Percentiles rank a stretch among this genome's conserved stretches.
phyloP scores from a whole-genome alignment of 257 asterid species.

The Ehretia macrophylla region DNA sequence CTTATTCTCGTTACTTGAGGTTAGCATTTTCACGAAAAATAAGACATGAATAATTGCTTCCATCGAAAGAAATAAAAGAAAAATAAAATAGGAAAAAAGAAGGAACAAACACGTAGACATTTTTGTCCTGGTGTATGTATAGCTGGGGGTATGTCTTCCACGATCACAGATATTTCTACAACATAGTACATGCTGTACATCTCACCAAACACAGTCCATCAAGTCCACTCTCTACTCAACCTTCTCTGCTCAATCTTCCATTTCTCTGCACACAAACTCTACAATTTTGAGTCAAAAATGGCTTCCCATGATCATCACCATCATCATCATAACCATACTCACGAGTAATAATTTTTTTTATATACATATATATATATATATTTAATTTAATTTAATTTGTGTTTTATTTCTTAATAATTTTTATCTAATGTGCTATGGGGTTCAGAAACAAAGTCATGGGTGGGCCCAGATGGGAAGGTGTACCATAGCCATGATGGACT shows the following conservation, averaged over 20 bases:
- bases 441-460: slow-evolving; percentile 41
- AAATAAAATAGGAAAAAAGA: no score
- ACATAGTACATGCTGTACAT: not conserved
- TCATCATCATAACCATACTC: slow-evolving; percentile 18
- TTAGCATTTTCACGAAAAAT: no score
- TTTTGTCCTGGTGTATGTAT: no score
- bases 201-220: no score
- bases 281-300: slow-evolving; percentile 24
- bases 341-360: slow-evolving; percentile 27
- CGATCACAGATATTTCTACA: not conserved
- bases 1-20: no score
- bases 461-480: slow-evolving; percentile 73
- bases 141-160: not conserved
- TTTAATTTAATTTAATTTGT: not conserved
- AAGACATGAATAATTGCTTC: no score
- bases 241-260: not conserved
- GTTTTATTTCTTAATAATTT: not conserved
- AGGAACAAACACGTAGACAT: not conserved
- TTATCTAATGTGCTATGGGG: slow-evolving; percentile 33
- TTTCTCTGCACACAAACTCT: not conserved
- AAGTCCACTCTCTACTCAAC: not conserved
- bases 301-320: slow-evolving; percentile 39
- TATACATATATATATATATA: not conserved
- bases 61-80: not conserved
- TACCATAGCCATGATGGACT: slow-evolving; percentile 98